Evolutionary conservation across 306 rosid species (phyloP).

Genomic region (Gynostemma pentaphyllum): DNA sequence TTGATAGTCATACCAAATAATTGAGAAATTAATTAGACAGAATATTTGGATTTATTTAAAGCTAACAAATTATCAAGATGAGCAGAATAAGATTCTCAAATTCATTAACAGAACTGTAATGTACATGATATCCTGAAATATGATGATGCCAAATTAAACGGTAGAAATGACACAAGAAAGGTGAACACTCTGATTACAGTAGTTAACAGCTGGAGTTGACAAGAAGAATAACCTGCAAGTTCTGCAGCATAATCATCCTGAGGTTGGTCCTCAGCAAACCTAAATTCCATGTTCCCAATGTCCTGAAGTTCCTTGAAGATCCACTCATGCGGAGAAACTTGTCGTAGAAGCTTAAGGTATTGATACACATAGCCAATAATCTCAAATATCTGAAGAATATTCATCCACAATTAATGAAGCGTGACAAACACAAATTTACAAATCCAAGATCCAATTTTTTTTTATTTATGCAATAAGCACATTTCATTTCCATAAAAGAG

Average conservation of each 20-base stretch:
- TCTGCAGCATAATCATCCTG: conserved; percentile 96
- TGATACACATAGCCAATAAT: conserved; percentile 79
- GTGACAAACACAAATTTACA: conserved; percentile 9
- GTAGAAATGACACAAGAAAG: background rate
- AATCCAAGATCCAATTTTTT: background rate
- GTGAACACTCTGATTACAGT: background rate
- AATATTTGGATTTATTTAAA: background rate
- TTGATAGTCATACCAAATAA: no score
- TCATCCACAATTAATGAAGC: conserved; percentile 3
- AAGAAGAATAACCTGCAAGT: conserved; percentile 54
- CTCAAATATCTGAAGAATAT: conserved; percentile 52
- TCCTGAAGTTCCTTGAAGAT: conserved; percentile 87
- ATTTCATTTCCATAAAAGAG: background rate
- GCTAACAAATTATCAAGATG: background rate
- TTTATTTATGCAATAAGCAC: background rate
- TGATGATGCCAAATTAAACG: background rate
- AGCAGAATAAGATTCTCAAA: conserved; percentile 4
- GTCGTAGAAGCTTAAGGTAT: conserved; percentile 58
- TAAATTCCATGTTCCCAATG: conserved; percentile 90
- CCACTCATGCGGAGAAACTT: conserved; percentile 84
- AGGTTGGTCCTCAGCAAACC: conserved; percentile 92
- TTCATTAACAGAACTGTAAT: background rate
- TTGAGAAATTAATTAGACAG: background rate
- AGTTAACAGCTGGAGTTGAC: background rate
- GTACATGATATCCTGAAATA: background rate